phyloP scores from a whole-genome alignment of 73 alveolate genomes.

The Tetrahymena borealis region DNA sequence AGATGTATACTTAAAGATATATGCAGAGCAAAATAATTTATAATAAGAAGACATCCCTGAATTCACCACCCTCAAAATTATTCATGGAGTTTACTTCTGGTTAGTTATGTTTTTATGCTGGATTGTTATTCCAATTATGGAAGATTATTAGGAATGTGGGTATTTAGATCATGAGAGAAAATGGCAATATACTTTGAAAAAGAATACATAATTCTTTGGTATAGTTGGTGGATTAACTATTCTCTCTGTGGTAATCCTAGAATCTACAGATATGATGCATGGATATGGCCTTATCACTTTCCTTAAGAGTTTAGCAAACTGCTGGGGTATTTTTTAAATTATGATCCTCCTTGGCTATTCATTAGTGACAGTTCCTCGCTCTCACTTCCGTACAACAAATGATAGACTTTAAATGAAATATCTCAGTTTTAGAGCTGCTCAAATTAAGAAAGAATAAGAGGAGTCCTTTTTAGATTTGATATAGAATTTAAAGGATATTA shows the following conservation, averaged over 20 bases:
- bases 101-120: slow-evolving; percentile 23
- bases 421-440: slow-evolving; percentile 29
- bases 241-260: not conserved
- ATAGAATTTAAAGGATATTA: not conserved
- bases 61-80: slow-evolving; percentile 3
- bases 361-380: slow-evolving; percentile 34
- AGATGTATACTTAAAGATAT: slow-evolving; percentile 19
- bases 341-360: slow-evolving; percentile 32
- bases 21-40: slow-evolving; percentile 6
- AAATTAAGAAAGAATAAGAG: slow-evolving; percentile 18
- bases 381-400: slow-evolving; percentile 30
- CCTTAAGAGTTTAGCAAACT: slow-evolving; percentile 36
- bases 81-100: slow-evolving; percentile 16
- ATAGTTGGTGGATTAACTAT: slow-evolving; percentile 16
- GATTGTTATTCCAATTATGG: slow-evolving; percentile 36
- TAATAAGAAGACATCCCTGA: not conserved
- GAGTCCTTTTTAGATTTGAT: not conserved
- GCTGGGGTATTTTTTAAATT: slow-evolving; percentile 22
- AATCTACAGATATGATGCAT: slow-evolving; percentile 10
- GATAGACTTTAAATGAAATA: slow-evolving; percentile 26
- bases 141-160: slow-evolving; percentile 31
- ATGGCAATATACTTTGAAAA: not conserved
- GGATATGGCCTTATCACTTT: slow-evolving; percentile 15
- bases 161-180: slow-evolving; percentile 10
- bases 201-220: slow-evolving; percentile 18